Base-by-base conservation (phyloP, 495 filamentous ascomycete species). In the Penicillium samsonianum region DNA sequence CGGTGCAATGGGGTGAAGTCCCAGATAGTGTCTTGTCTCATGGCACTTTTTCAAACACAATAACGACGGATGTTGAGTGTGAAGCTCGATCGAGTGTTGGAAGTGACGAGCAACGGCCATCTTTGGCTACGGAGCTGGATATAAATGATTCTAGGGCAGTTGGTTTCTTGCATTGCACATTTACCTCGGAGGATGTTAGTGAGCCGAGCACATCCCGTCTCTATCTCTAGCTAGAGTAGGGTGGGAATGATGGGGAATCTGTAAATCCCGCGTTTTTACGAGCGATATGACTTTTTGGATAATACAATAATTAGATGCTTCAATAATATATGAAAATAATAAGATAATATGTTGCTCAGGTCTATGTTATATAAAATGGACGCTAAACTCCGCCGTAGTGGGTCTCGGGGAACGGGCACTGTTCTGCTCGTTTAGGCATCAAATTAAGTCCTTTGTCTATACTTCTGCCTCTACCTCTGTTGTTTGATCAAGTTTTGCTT, bases 361-460 rank as follows among this genome's bases (percentile, higher is more conserved):
- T 10, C 10, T 11, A 33, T 3, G 16, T 9, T 17, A n/a, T 17
- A 38, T 38, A n/a, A 17, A 38, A 2, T 33, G 30, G 9, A 4
- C 30, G n/a, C n/a, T n/a, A n/a, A 38, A 35, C 12, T 35, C 35
- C 3, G 14, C 33, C 35, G 14, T 38, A 17, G 49, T 52, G 33
- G 49, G 33, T 52, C 45, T 20, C 23, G 35, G 35, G 4, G n/a
- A 35, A 38, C 31, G 33, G 30, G 30, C n/a, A n/a, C 30, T 14
- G 19, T 16, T 17, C 35, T n/a, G 35, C 35, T 40, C 30, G 3
- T 37, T 51, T 25, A 51, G 48, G 48, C 48, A 51, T 40, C 31
- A 38, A 38, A 38, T 51, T 40, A 26, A 50, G 30, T 47, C 25
- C 16, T 47, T 10, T 16, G 42, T 44, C 12, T 48, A 48, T 47